Base-by-base conservation (phyloP, 176 grass and related monocot genomes). In the Zea luxurians region DNA sequence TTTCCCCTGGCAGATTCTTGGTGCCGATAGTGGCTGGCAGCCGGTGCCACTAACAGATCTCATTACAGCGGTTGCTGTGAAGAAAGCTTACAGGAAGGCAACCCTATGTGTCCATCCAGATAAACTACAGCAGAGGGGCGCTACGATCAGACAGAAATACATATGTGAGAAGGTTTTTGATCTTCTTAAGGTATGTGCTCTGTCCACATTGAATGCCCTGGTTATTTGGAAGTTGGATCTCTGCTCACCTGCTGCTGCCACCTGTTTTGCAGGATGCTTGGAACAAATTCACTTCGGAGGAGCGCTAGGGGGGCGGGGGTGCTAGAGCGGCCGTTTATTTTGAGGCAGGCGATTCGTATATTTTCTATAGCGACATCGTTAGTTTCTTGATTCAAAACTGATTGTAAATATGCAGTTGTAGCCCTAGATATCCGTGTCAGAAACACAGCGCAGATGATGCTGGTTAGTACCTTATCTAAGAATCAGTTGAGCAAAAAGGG, bases 111-210 rank as follows among this genome's bases (percentile, higher is more conserved):
- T 99, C 79, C 96, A 99, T 83, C 96, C 96, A 21, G 96, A 99
- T 71, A 99, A 99, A 64, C 43, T 99, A 53, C 96, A 99, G 79
- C 96, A 99, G 74, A 92, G 92, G 77, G 92, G 96, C 21, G 96
- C 92, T 61, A 94, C 84, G 17, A 93, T 95, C 75, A 89, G 91
- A 64, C 96, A 95, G 78, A 99, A 91, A 80, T 99, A 95, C 68
- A 88, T 99, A 16, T 95, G 96, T 20, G 96, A 99, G 75, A 99
- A 99, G 61, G 92, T 99, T 63, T 99, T 93, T 43, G 96, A 99
- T 87, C 96, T 95, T 65, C 96, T 99, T 62, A 99, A 99, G 96
- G 96, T 95, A 53, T 68, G 68, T 64, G 62, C 20, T 40, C 10
- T 21, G 54, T 53, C 16, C 10, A 37, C 6, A 3, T 43, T 11